Evolutionary conservation across 208 protist species (phyloP).

Genomic region (Leishmania gerbilli): DNA sequence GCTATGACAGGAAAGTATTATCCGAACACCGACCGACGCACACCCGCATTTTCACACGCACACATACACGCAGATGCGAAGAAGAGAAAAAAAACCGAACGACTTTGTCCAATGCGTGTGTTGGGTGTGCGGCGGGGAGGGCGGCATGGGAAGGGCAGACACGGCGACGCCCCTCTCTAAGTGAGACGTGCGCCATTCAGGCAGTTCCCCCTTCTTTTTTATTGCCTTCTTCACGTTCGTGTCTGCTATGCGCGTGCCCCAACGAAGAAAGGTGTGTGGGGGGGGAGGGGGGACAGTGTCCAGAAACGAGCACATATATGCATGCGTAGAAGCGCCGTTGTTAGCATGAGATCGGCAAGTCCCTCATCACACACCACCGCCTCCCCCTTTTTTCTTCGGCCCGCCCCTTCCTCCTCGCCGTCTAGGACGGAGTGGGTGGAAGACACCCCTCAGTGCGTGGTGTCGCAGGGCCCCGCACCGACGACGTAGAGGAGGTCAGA

Average conservation of each 20-base stretch:
- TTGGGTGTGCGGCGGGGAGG: neutral
- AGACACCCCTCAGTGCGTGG: neutral
- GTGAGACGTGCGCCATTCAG: neutral
- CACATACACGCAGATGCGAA: neutral
- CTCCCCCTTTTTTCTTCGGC: neutral
- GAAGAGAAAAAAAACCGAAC: neutral
- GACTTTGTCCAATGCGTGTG: neutral
- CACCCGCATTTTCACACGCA: neutral
- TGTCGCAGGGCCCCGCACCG: neutral
- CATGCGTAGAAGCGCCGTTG: neutral
- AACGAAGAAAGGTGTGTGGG: neutral
- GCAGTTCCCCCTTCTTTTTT: neutral
- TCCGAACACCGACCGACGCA: neutral
- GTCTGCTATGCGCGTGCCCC: too few species aligned
- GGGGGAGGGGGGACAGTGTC: neutral
- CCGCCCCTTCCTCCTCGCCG: neutral
- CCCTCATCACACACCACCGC: neutral
- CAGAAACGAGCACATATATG: neutral
- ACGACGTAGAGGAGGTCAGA: too few species aligned
- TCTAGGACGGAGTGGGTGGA: neutral
- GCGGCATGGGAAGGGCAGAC: neutral
- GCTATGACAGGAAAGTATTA: neutral
- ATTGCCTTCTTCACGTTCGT: conserved; percentile 4
- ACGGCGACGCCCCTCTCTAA: neutral
- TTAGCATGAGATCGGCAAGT: neutral